phyloP scores from a whole-genome alignment of 495 filamentous ascomycete genomes.

The Saxophila tyrrhenica region DNA sequence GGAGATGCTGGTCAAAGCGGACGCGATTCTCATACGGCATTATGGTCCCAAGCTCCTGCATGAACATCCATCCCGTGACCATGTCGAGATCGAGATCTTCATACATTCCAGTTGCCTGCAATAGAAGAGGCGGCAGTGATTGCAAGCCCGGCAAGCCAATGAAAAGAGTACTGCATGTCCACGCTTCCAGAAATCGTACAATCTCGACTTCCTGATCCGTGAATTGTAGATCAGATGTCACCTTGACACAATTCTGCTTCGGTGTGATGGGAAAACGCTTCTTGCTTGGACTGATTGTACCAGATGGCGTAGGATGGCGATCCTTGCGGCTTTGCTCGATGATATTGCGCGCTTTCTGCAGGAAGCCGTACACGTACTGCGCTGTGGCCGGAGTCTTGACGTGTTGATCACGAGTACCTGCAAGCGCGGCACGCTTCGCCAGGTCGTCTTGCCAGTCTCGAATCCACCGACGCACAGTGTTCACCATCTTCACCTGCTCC shows the following conservation, averaged over 20 bases:
- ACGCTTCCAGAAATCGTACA: slow-evolving; percentile 60
- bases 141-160: slow-evolving; percentile 36
- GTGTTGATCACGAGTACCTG: background rate
- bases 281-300: slow-evolving; percentile 40
- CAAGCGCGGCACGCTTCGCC: slow-evolving; percentile 19
- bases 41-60: slow-evolving; percentile 79
- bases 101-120: slow-evolving; percentile 64
- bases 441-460: slow-evolving; percentile 44
- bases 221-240: slow-evolving; percentile 26
- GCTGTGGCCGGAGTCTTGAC: slow-evolving; percentile 8
- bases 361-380: slow-evolving; percentile 42
- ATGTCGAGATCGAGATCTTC: slow-evolving; percentile 24
- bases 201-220: slow-evolving; percentile 43
- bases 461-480: slow-evolving; percentile 45
- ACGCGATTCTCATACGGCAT: slow-evolving; percentile 67
- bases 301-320: slow-evolving; percentile 48
- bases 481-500: slow-evolving; percentile 33
- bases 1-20: slow-evolving; percentile 50
- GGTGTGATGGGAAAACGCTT: slow-evolving; percentile 30
- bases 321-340: slow-evolving; percentile 56
- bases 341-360: slow-evolving; percentile 49
- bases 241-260: slow-evolving; percentile 3
- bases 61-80: slow-evolving; percentile 51
- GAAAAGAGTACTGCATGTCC: slow-evolving; percentile 47
- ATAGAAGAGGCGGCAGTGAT: slow-evolving; percentile 55